Evolutionary conservation across 2,329 filamentous ascomycete genomes (phyloP).

Genomic region (Alternaria infectoria): DNA sequence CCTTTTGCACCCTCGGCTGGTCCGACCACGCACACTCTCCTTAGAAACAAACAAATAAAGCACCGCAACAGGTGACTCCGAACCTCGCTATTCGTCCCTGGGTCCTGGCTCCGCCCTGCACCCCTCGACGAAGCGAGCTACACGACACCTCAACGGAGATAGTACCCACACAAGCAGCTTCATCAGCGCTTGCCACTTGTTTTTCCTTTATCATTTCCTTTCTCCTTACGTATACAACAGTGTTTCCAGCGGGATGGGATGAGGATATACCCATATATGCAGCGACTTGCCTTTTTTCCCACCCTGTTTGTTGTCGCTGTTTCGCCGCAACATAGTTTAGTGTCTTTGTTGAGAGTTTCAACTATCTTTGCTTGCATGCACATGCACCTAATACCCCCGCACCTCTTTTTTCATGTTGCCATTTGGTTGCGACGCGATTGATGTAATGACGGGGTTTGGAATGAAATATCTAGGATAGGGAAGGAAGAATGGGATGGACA

Average conservation of each 20-base stretch:
- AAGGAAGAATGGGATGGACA: background rate
- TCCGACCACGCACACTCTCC: constrained; percentile 30
- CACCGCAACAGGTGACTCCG: constrained; percentile 50
- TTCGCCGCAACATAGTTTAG: constrained; percentile 2
- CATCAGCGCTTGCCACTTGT: background rate
- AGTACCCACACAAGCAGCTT: background rate
- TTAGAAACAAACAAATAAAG: constrained; percentile 29
- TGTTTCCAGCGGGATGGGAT: constrained; percentile 24
- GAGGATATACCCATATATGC: constrained; percentile 27
- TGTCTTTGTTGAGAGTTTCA: constrained; percentile 1
- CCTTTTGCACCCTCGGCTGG: constrained; percentile 30
- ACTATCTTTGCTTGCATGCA: background rate
- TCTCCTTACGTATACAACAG: constrained; percentile 25
- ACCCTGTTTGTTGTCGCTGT: background rate
- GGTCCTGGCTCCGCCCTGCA: constrained; percentile 1
- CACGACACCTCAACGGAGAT: constrained; percentile 45
- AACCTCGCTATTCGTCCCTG: constrained; percentile 34
- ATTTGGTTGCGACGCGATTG: constrained; percentile 11
- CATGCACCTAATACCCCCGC: constrained; percentile 12
- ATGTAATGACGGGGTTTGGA: constrained; percentile 9
- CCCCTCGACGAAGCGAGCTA: constrained; percentile 36
- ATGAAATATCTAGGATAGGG: background rate
- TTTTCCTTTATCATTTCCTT: background rate
- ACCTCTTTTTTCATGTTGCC: background rate
- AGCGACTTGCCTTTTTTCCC: constrained; percentile 10